A percentile compares a stretch with the other conserved stretches of the same genome.
Conservation (phyloP, 352 stramenopile species). For the Globisporangium apiculatum region DNA sequence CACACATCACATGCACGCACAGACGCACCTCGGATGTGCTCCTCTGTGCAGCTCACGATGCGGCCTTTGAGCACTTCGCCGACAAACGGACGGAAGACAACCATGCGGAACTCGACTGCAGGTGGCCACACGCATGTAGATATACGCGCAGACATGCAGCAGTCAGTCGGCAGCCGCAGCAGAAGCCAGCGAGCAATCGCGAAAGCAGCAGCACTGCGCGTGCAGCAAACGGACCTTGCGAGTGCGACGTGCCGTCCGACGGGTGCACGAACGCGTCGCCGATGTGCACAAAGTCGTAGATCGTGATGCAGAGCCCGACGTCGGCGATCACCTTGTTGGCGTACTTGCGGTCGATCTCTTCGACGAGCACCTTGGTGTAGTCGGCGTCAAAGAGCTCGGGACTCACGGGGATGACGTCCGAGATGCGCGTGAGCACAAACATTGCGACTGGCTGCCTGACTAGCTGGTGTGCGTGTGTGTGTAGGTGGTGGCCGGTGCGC, state of each 20-base stretch:
- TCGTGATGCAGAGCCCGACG: slow-evolving; percentile 82
- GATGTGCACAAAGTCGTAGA: slow-evolving; percentile 88
- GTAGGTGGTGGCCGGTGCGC: background rate
- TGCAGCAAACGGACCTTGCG: slow-evolving; percentile 30
- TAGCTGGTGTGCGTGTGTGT: background rate
- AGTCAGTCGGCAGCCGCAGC: background rate
- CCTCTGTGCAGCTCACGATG: slow-evolving; percentile 85
- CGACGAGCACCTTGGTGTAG: slow-evolving; percentile 78
- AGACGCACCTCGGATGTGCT: slow-evolving; percentile 67
- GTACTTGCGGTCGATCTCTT: slow-evolving; percentile 89
- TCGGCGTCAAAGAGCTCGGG: slow-evolving; percentile 76
- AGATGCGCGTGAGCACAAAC: slow-evolving; percentile 83
- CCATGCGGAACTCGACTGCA: slow-evolving; percentile 83
- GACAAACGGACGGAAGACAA: slow-evolving; percentile 85
- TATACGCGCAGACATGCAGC: background rate
- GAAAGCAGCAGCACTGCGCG: background rate
- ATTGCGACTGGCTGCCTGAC: slow-evolving; percentile 18
- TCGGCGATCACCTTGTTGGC: slow-evolving; percentile 87
- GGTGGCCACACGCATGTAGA: too few species aligned
- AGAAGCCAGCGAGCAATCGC: background rate
- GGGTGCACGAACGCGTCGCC: slow-evolving; percentile 82
- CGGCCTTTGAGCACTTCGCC: slow-evolving; percentile 85
- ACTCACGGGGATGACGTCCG: slow-evolving; percentile 79
- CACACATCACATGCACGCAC: background rate
- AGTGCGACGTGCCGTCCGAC: slow-evolving; percentile 82